These are phyloP conservation scores for Catunica adiposa DNA, from an alignment of 2,329 filamentous ascomycete species.

Conservation along the genomic window DNA sequence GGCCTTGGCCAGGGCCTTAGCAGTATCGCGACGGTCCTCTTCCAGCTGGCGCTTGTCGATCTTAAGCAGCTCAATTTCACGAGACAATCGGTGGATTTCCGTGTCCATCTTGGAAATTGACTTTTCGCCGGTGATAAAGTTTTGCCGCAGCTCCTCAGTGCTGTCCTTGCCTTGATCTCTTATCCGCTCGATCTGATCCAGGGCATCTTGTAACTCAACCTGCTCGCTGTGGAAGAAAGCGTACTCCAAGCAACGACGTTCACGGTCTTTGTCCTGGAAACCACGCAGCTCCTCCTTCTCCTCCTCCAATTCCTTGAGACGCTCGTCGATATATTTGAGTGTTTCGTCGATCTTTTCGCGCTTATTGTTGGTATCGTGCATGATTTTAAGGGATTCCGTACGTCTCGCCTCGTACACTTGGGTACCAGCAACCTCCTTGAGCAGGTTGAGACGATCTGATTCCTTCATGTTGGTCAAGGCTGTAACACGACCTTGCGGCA, in stretches of 20 bases:
- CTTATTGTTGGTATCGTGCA: constrained; percentile 92
- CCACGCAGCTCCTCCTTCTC: constrained; percentile 91
- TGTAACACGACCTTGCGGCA: constrained; percentile 91
- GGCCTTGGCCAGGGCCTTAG: constrained; percentile 64
- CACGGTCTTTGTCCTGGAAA: constrained; percentile 88
- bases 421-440: constrained; percentile 97
- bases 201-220: constrained; percentile 54
- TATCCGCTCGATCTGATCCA: constrained; percentile 69
- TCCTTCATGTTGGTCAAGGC: constrained; percentile 98
- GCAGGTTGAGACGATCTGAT: constrained; percentile 66
- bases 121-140: constrained; percentile 63
- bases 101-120: constrained; percentile 60
- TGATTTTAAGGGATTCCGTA: constrained; percentile 85
- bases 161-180: constrained; percentile 70
- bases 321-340: constrained; percentile 78
- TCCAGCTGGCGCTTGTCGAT: constrained; percentile 79
- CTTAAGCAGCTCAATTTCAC: constrained; percentile 68
- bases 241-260: constrained; percentile 83
- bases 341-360: constrained; percentile 86
- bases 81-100: constrained; percentile 63
- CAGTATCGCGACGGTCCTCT: constrained; percentile 69
- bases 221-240: constrained; percentile 87
- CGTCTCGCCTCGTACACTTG: constrained; percentile 91
- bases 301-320: constrained; percentile 77
- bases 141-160: constrained; percentile 62